phyloP scores from a whole-genome alignment of 2,329 filamentous ascomycete genomes.

The Fusarium xyrophilum region DNA sequence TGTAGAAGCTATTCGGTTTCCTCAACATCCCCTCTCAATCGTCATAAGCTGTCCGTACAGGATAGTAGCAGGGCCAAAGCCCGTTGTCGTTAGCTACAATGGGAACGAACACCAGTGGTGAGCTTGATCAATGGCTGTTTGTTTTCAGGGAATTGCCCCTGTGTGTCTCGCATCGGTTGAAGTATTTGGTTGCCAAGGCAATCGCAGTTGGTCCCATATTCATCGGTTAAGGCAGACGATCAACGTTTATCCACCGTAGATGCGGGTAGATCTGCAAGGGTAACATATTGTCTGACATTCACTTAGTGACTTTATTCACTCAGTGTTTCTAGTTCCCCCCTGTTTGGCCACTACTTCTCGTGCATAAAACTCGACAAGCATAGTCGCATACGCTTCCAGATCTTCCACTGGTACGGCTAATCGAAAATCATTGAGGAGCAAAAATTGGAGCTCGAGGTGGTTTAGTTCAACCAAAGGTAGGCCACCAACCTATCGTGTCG shows the following conservation, averaged over 20 bases:
- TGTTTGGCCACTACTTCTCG: constrained; percentile 73
- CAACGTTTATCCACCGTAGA: neutral
- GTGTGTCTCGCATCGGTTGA: constrained; percentile 13
- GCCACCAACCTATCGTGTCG: constrained; percentile 78
- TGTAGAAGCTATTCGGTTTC: neutral
- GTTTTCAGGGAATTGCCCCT: neutral
- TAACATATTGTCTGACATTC: neutral
- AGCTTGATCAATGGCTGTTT: neutral
- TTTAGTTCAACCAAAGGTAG: constrained; percentile 92
- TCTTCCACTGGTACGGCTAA: constrained; percentile 93
- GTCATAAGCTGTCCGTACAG: neutral
- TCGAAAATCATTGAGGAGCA: constrained; percentile 94
- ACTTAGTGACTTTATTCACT: constrained; percentile 25
- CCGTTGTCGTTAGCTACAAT: neutral
- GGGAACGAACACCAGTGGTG: neutral
- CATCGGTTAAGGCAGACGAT: neutral
- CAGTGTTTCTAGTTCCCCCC: constrained; percentile 21
- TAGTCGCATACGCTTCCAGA: constrained; percentile 95
- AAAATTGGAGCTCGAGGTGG: constrained; percentile 93
- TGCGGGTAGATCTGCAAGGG: constrained; percentile 1
- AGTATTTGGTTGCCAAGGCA: neutral
- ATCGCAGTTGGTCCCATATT: neutral
- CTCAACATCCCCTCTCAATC: neutral
- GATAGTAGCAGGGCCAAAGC: neutral
- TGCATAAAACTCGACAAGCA: constrained; percentile 98